phyloP scores from a whole-genome alignment of 352 stramenopile species.

The Poterioochromonas sp. region DNA sequence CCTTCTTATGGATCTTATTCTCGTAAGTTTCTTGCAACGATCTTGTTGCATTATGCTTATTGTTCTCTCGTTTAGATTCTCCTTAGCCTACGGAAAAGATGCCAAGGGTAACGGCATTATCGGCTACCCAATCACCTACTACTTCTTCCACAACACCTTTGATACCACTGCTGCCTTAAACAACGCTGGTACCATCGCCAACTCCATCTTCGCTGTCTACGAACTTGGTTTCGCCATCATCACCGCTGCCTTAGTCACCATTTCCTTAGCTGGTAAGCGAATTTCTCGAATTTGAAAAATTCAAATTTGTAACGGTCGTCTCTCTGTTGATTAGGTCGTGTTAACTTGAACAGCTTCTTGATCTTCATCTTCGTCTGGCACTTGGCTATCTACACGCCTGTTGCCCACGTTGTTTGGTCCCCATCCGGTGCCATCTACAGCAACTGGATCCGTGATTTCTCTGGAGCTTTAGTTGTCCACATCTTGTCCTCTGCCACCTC shows the following conservation, averaged over 20 bases:
- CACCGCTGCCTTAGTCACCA: background rate
- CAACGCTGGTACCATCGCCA: background rate
- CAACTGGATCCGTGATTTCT: background rate
- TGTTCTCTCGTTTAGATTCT: background rate
- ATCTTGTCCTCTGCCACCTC: background rate
- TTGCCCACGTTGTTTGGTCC: background rate
- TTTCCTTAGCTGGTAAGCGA: background rate
- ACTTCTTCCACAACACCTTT: background rate
- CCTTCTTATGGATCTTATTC: conserved; percentile 20
- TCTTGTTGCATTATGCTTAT: background rate
- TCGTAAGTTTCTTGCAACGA: background rate
- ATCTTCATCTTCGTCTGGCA: conserved; percentile 24
- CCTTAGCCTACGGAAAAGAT: background rate
- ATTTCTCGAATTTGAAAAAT: no score
- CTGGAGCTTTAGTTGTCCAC: background rate
- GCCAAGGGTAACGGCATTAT: background rate
- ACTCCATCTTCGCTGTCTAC: conserved; percentile 6
- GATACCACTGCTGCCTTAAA: background rate
- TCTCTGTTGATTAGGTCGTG: no score
- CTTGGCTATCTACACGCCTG: background rate
- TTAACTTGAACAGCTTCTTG: background rate
- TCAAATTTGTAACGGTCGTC: no score
- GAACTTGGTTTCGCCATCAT: conserved; percentile 10
- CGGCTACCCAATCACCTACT: background rate
- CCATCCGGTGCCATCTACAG: background rate